phyloP scores from a whole-genome alignment of 225 moss, liverwort and hornwort species.

The Takakia lepidozioides region DNA sequence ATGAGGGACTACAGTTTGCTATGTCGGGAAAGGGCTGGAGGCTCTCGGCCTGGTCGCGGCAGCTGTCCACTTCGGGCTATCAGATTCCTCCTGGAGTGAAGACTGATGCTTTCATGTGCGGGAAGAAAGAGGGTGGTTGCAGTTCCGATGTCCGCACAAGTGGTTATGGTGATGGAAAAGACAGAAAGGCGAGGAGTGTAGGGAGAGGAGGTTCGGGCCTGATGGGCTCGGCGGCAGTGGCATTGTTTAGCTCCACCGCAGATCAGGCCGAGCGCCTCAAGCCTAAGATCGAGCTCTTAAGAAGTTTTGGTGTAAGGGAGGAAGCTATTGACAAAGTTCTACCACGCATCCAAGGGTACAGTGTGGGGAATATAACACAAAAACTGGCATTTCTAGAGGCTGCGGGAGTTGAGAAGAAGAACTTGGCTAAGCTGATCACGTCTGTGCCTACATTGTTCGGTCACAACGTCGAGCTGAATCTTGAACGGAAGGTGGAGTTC shows the following conservation, averaged over 20 bases:
- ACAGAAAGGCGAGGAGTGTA: too few species aligned
- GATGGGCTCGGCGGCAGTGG: too few species aligned
- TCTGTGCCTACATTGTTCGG: slow-evolving; percentile 9
- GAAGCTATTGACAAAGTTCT: slow-evolving; percentile 5
- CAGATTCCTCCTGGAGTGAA: too few species aligned
- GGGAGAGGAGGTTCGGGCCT: too few species aligned
- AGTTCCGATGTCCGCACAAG: too few species aligned
- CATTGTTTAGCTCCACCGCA: slow-evolving; percentile 3
- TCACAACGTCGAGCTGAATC: slow-evolving; percentile 11
- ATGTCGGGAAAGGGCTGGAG: too few species aligned
- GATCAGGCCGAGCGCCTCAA: slow-evolving; percentile 1
- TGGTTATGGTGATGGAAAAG: too few species aligned
- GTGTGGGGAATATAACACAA: slow-evolving; percentile 5
- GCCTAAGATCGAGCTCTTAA: slow-evolving; percentile 5
- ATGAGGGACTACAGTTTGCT: too few species aligned
- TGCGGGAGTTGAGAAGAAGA: slow-evolving; percentile 20
- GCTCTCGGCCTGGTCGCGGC: too few species aligned
- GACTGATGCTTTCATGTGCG: too few species aligned
- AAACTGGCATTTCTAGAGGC: slow-evolving; percentile 12
- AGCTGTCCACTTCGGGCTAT: too few species aligned
- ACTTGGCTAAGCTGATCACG: slow-evolving; percentile 17
- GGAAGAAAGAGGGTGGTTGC: too few species aligned
- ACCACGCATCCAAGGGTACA: slow-evolving; percentile 5
- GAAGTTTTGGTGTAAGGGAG: slow-evolving; percentile 6
- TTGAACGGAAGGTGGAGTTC: slow-evolving; percentile 21